Conservation (phyloP, 2,329 filamentous ascomycete species). For the Cordyceps militaris region DNA sequence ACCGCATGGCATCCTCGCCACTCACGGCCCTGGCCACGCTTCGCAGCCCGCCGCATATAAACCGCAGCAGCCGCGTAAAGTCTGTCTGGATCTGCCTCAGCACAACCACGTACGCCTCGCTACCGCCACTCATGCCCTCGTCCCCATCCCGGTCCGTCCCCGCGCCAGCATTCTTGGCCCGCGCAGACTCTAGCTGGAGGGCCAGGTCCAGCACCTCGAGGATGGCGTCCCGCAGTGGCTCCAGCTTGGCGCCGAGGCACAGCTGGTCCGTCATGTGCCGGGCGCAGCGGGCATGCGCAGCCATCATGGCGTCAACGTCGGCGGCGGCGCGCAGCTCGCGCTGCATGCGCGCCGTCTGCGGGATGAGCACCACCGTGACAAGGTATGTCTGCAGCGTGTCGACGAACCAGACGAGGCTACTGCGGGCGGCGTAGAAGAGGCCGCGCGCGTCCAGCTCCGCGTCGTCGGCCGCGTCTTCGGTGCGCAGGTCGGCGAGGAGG, state of each 20-base stretch:
- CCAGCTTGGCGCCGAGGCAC: slow-evolving; percentile 56
- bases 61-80: slow-evolving; percentile 55
- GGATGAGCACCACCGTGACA: slow-evolving; percentile 57
- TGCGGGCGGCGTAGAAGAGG: slow-evolving; percentile 50
- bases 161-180: slow-evolving; percentile 23
- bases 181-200: slow-evolving; percentile 53
- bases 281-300: slow-evolving; percentile 54
- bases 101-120: slow-evolving; percentile 37
- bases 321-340: slow-evolving; percentile 47
- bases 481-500: slow-evolving; percentile 29
- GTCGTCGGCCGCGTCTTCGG: slow-evolving; percentile 18
- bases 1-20: slow-evolving; percentile 47
- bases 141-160: slow-evolving; percentile 31
- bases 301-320: slow-evolving; percentile 71
- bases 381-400: slow-evolving; percentile 65
- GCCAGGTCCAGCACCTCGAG: slow-evolving; percentile 65
- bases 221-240: slow-evolving; percentile 60
- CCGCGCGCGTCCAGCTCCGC: slow-evolving; percentile 24
- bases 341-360: slow-evolving; percentile 47
- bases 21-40: slow-evolving; percentile 63
- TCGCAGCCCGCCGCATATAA: slow-evolving; percentile 61
- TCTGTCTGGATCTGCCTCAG: slow-evolving; percentile 49
- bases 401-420: slow-evolving; percentile 64
- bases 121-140: slow-evolving; percentile 22
- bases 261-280: slow-evolving; percentile 54